Conservation (phyloP, 768 basidiomycete genomes). For the Mycena galericulata region DNA sequence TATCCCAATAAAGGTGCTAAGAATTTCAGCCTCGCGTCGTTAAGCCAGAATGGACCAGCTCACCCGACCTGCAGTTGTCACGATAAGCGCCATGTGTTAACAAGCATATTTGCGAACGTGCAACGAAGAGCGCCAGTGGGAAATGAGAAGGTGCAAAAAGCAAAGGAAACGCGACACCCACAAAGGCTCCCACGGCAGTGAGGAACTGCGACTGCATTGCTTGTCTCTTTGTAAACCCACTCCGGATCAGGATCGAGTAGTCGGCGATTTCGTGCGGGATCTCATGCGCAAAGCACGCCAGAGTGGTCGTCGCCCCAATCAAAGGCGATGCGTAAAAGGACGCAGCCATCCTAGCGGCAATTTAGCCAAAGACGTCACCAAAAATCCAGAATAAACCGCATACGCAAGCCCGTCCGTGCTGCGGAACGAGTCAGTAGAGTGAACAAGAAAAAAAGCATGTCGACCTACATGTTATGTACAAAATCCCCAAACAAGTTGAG, state of each 20-base stretch:
- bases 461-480: slow-evolving; percentile 88
- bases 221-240: slow-evolving; percentile 90
- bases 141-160: slow-evolving; percentile 37
- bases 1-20: slow-evolving; percentile 90
- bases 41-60: slow-evolving; percentile 33
- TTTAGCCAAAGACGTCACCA: slow-evolving; percentile 3
- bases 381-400: slow-evolving; percentile 44
- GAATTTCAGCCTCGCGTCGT: slow-evolving; percentile 36
- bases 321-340: slow-evolving; percentile 97
- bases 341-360: slow-evolving; percentile 80
- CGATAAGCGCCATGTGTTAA: slow-evolving; percentile 28
- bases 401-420: slow-evolving; percentile 95
- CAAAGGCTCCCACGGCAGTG: slow-evolving; percentile 93
- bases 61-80: slow-evolving; percentile 30
- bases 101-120: slow-evolving; percentile 31
- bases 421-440: slow-evolving; percentile 34
- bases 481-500: slow-evolving; percentile 95
- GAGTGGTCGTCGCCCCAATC: slow-evolving; percentile 94
- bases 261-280: slow-evolving; percentile 98
- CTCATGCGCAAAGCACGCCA: slow-evolving; percentile 95
- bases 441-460: slow-evolving; percentile 27
- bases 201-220: slow-evolving; percentile 95
- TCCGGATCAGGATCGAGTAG: slow-evolving; percentile 91
- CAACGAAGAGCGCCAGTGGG: slow-evolving; percentile 33
- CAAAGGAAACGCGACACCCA: slow-evolving; percentile 57